Conservation (phyloP, 2,329 filamentous ascomycete species). For the Xylaria sp. region DNA sequence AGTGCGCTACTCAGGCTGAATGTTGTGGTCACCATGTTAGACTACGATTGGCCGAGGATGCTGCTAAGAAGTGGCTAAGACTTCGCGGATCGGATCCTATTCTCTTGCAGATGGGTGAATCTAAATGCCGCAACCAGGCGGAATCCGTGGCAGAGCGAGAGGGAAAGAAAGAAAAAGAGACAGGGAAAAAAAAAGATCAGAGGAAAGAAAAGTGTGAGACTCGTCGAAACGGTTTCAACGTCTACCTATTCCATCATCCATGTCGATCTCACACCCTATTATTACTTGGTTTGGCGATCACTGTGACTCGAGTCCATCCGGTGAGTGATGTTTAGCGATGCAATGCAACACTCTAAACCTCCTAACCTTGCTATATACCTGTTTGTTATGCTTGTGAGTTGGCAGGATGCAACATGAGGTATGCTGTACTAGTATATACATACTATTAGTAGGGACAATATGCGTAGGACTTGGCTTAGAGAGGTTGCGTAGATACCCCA, state of each 20-base stretch:
- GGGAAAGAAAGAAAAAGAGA: not conserved
- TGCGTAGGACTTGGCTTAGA: no score
- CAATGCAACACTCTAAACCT: slow-evolving; percentile 13
- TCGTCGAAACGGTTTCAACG: slow-evolving; percentile 5
- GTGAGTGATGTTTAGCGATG: slow-evolving; percentile 17
- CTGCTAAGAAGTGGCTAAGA: not conserved
- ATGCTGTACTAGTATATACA: no score
- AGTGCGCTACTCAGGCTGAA: slow-evolving; percentile 15
- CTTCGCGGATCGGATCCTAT: not conserved
- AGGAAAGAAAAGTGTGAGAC: not conserved
- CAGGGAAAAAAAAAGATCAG: not conserved
- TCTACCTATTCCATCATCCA: slow-evolving; percentile 5
- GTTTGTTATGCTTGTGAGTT: not conserved
- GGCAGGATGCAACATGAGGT: not conserved
- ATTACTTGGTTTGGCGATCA: not conserved
- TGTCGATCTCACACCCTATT: not conserved
- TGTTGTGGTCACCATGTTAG: not conserved
- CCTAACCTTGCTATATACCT: not conserved
- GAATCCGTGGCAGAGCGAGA: not conserved
- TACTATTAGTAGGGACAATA: not conserved
- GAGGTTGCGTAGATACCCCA: not conserved
- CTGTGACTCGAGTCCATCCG: slow-evolving; percentile 1
- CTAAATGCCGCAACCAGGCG: slow-evolving; percentile 23
- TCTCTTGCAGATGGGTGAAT: slow-evolving; percentile 3
- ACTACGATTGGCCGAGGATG: slow-evolving; percentile 3